Evolutionary conservation across 2,329 filamentous ascomycete genomes (phyloP).

Genomic region (Pyrenochaeta sp.): DNA sequence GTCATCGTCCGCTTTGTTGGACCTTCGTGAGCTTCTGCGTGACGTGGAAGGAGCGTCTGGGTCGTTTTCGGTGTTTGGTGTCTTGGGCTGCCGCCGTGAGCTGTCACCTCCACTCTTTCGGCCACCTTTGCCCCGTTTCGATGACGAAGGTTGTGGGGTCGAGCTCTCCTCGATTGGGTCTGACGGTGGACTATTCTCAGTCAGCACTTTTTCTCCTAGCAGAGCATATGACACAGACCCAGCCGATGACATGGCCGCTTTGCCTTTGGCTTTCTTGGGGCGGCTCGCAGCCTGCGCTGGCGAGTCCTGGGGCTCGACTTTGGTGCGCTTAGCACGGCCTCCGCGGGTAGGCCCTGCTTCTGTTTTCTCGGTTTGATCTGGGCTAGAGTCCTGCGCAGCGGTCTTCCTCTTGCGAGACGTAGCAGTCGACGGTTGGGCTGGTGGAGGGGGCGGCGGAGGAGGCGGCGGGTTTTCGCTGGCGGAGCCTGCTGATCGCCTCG

Average conservation of each 20-base stretch:
- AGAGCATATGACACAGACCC: conserved; percentile 61
- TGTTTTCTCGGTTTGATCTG: conserved; percentile 56
- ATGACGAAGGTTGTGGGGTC: conserved; percentile 66
- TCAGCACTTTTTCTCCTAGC: conserved; percentile 25
- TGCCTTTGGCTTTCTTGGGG: conserved; percentile 68
- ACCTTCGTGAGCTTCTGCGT: conserved; percentile 43
- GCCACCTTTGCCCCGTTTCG: conserved; percentile 77
- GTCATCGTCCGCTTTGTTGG: conserved; percentile 65
- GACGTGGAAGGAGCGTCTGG: conserved; percentile 42
- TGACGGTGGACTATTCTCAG: conserved; percentile 64
- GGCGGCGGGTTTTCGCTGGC: conserved; percentile 50
- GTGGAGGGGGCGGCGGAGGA: conserved; percentile 49
- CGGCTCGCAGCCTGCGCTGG: conserved; percentile 53
- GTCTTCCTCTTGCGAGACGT: conserved; percentile 80
- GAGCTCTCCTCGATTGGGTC: conserved; percentile 71
- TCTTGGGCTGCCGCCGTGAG: conserved; percentile 21
- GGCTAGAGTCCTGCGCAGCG: conserved; percentile 54
- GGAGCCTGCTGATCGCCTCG: conserved; percentile 81
- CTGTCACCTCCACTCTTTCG: conserved; percentile 68
- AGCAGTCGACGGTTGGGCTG: conserved; percentile 56
- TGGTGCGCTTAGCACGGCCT: conserved; percentile 58
- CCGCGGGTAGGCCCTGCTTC: conserved; percentile 41
- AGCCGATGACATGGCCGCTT: conserved; percentile 74
- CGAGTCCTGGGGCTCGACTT: conserved; percentile 69
- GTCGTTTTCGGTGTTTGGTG: conserved; percentile 33